phyloP scores from a whole-genome alignment of 2,329 filamentous ascomycete genomes.

The Botryotinia narcissicola region DNA sequence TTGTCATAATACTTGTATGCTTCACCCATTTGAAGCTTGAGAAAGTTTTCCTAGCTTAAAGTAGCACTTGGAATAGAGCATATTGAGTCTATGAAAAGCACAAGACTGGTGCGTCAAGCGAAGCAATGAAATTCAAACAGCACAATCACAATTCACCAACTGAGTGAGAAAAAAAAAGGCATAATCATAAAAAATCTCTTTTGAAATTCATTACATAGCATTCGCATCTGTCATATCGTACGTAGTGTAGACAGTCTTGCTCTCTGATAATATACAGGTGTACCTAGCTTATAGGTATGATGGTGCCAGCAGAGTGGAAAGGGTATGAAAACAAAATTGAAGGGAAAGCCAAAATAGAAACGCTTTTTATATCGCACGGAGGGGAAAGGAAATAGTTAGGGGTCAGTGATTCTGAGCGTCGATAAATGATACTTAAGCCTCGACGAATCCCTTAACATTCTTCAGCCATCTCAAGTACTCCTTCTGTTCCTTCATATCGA shows the following conservation, averaged over 20 bases:
- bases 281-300: not conserved
- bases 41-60: not conserved
- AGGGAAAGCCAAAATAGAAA: slow-evolving; percentile 20
- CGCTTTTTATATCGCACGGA: slow-evolving; percentile 10
- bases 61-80: not conserved
- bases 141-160: not conserved
- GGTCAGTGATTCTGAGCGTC: not conserved
- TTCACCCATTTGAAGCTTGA: not conserved
- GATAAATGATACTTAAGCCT: slow-evolving; percentile 50
- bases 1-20: not conserved
- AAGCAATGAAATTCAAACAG: not conserved
- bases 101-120: not conserved
- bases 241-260: slow-evolving; percentile 8
- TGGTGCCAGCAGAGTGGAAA: slow-evolving; percentile 11
- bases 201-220: slow-evolving; percentile 9
- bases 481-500: slow-evolving; percentile 97
- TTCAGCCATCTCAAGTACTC: slow-evolving; percentile 92
- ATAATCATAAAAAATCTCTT: slow-evolving; percentile 3
- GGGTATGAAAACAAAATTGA: slow-evolving; percentile 30
- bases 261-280: slow-evolving; percentile 15
- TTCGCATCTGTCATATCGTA: not conserved
- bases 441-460: slow-evolving; percentile 82
- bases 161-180: slow-evolving; percentile 13
- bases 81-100: not conserved
- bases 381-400: not conserved